Conservation (phyloP, 2,329 filamentous ascomycete species). For the Colletotrichum phormii region DNA sequence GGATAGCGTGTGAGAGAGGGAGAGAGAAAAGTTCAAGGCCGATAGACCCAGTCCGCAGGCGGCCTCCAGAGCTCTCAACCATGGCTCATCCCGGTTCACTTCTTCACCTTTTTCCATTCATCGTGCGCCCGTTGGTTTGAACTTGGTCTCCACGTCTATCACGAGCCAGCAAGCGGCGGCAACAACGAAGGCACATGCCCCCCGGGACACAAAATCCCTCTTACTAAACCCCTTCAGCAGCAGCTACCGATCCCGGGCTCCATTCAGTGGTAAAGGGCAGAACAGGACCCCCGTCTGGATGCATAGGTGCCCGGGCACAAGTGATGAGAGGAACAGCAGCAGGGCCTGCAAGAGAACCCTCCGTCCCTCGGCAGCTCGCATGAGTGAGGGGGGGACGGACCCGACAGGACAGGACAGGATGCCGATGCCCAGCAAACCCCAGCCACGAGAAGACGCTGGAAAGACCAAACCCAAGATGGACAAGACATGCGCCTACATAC, state of each 20-base stretch:
- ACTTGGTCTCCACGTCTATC: not conserved
- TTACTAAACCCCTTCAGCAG: not conserved
- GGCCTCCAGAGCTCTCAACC: not conserved
- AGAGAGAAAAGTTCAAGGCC: not conserved
- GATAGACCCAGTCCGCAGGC: not conserved
- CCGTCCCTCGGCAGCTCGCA: not conserved
- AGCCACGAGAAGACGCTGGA: not conserved
- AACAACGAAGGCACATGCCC: not conserved
- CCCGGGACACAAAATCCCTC: not conserved
- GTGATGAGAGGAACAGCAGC: not conserved
- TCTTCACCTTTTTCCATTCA: not conserved
- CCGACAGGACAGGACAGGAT: constrained; percentile 8
- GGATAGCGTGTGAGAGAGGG: not conserved
- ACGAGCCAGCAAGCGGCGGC: not conserved
- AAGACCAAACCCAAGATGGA: not conserved
- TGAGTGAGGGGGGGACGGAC: constrained; percentile 11
- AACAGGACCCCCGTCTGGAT: not conserved
- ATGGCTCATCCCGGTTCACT: not conserved
- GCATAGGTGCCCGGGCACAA: not conserved
- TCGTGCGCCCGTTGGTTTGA: not conserved
- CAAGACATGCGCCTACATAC: not conserved
- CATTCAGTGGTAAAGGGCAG: not conserved
- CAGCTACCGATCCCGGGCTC: not conserved
- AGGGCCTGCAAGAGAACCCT: not conserved
- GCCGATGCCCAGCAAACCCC: not conserved